These are phyloP conservation scores for Fusarium protoensiforme DNA, from an alignment of 2,329 filamentous ascomycete species.

Conservation along the genomic window DNA sequence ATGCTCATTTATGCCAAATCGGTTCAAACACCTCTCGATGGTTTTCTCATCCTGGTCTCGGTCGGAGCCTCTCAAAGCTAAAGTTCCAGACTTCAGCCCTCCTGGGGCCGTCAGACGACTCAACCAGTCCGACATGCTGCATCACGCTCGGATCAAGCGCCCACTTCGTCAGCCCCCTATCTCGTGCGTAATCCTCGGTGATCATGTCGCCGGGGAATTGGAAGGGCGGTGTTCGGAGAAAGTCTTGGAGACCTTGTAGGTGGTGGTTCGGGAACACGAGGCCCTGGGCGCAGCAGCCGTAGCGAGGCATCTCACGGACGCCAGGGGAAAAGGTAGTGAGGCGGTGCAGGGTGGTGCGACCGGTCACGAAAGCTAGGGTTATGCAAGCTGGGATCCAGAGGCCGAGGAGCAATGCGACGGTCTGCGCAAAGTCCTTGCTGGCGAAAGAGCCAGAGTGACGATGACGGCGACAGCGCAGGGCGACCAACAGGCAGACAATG, in stretches of 20 bases:
- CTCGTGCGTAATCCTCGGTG: conserved; percentile 48
- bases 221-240: conserved; percentile 47
- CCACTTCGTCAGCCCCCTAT: conserved; percentile 47
- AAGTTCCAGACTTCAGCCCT: conserved; percentile 51
- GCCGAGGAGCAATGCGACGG: conserved; percentile 41
- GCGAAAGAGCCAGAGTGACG: conserved; percentile 10
- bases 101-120: conserved; percentile 44
- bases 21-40: too few relatives aligned
- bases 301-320: conserved; percentile 50
- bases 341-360: conserved; percentile 42
- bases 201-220: conserved; percentile 50
- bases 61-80: conserved; percentile 45
- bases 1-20: neutral
- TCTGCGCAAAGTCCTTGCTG: conserved; percentile 36
- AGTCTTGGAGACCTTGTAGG: conserved; percentile 39
- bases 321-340: conserved; percentile 35
- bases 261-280: conserved; percentile 49
- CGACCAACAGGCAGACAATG: conserved; percentile 17
- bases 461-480: conserved; percentile 16
- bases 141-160: conserved; percentile 51
- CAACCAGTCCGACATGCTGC: conserved; percentile 50
- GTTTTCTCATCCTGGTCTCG: neutral
- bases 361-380: conserved; percentile 45
- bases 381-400: conserved; percentile 48
- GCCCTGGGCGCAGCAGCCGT: conserved; percentile 54